Base-by-base conservation (phyloP, 2,329 filamentous ascomycete species). In the Sclerotiophoma versabilis region DNA sequence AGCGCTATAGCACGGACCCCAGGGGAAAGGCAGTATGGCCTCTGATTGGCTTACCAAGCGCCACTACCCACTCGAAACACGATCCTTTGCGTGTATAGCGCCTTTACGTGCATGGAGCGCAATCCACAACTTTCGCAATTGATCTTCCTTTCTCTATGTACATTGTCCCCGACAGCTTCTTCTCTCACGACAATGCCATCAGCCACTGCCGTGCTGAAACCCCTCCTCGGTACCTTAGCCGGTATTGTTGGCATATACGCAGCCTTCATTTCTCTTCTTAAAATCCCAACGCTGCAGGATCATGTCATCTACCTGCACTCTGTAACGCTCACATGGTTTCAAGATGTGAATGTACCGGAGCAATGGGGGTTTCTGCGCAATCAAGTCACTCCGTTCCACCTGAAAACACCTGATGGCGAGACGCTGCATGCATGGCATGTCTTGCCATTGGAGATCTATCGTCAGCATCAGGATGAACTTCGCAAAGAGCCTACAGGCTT, bases 221-320 rank as follows among this genome's bases (percentile, higher is more conserved):
- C 58, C 14, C 58, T 71, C 3, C 49, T 67, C 26, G 57, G 60
- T 39, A 64, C 58, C 4, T n/a, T 68, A 14, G 63, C 48, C 14
- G 59, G 60, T 3, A 41, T 67, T 7, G 33, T 64, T 8, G 65
- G 59, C 14, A 25, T 61, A 17, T 83, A 83, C 56, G 66, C 76
- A n/a, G 66, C 62, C 11, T 75, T 83, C 29, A 69, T 83, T 1
- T 75, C 74, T 2, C 72, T 83, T 2, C 75, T 83, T 34, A 79
- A 78, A 0, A 70, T 78, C 14, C 74, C 79, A 9, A 75, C 64
- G 17, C 72, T 85, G 27, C 84, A 87, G 69, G 75, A 77, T 15
- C 82, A 87, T 59, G 80, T 80, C 23, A 81, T 86, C 20, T 86
- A 86, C 61, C 76, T 87, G 1, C 79, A 87, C 60, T 72, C 74